These are phyloP conservation scores for Blastomyces emzantsi DNA, from an alignment of 2,329 filamentous ascomycete species.

Conservation along the genomic window DNA sequence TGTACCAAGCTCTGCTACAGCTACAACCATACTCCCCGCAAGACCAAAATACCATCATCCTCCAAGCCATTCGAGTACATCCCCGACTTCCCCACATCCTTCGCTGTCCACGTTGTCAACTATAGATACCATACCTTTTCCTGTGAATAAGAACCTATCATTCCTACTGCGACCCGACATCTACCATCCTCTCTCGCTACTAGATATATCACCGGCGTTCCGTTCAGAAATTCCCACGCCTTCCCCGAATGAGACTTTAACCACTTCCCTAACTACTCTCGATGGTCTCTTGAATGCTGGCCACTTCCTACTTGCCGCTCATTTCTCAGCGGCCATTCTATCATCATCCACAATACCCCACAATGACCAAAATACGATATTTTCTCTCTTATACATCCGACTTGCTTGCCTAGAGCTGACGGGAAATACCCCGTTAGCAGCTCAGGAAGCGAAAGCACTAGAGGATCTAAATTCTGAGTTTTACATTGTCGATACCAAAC, in stretches of 20 bases:
- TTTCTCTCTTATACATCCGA: constrained; percentile 69
- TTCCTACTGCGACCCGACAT: constrained; percentile 71
- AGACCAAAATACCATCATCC: background rate
- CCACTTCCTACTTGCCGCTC: constrained; percentile 71
- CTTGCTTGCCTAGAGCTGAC: constrained; percentile 75
- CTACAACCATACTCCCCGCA: background rate
- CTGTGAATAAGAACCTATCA: constrained; percentile 57
- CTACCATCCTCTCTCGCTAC: constrained; percentile 68
- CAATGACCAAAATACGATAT: constrained; percentile 56
- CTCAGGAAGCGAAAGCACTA: constrained; percentile 54
- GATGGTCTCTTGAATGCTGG: constrained; percentile 59
- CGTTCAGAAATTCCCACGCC: constrained; percentile 59
- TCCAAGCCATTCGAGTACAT: background rate
- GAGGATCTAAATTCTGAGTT: constrained; percentile 53
- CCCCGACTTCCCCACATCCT: background rate
- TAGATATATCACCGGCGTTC: constrained; percentile 55
- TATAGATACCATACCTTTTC: background rate
- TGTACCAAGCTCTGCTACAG: background rate
- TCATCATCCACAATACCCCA: constrained; percentile 35
- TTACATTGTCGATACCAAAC: constrained; percentile 34
- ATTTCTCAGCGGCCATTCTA: constrained; percentile 36
- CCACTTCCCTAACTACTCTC: constrained; percentile 39
- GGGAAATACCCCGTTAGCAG: constrained; percentile 59
- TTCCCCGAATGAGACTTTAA: constrained; percentile 47
- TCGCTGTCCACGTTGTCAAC: background rate